Base-by-base conservation (phyloP, 148 eudicot species). In the Vaccinium corymbosum region DNA sequence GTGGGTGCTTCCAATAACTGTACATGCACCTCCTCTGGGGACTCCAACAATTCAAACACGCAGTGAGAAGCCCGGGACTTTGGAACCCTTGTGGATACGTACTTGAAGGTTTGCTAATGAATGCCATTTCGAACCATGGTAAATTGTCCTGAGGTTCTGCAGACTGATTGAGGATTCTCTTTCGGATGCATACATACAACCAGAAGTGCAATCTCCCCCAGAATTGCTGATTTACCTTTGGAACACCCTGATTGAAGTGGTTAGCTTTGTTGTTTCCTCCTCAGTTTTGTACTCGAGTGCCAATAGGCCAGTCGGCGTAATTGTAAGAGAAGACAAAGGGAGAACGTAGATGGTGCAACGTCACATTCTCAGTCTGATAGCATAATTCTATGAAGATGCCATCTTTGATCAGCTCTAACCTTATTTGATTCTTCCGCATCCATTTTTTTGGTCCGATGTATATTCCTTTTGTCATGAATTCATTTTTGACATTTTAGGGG, bases 1-100 rank as follows among this genome's bases (percentile, higher is more conserved):
- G 86, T 97, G 99, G 99, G 87, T 89, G 83, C 94, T 97, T 89
- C 99, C 99, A 25, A 92, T 97, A 74, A 94, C 90, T 51, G 97
- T 97, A 56, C 97, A 93, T 86, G 98, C 98, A 51, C 95, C 99
- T 88, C 97, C 94, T 77, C 86, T 89, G 17, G 89, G 92, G 76
- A 77, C 95, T 80, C 84, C 90, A 79, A 81, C 92, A 68, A 86
- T 91, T 66, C 92, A 89, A 53, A 84, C 83, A 46, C 93, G 90
- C 86, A 89, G 79, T 82, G 90, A 93, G 81, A 94, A 88, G 84
- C 76, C 85, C 13, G 89, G 86, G 72, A 87, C 94, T 75, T 88
- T 89, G 86, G 95, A 93, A 42, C 95, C 98, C 64, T 81, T 91
- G 70, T 94, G 95, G 98, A 84, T 86, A 78, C 97, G 90, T 81